Evolutionary conservation across 2,329 filamentous ascomycete genomes (phyloP), one percentile per base, ranked within the genome.

Genomic region (Chlorencoelia australis): DNA sequence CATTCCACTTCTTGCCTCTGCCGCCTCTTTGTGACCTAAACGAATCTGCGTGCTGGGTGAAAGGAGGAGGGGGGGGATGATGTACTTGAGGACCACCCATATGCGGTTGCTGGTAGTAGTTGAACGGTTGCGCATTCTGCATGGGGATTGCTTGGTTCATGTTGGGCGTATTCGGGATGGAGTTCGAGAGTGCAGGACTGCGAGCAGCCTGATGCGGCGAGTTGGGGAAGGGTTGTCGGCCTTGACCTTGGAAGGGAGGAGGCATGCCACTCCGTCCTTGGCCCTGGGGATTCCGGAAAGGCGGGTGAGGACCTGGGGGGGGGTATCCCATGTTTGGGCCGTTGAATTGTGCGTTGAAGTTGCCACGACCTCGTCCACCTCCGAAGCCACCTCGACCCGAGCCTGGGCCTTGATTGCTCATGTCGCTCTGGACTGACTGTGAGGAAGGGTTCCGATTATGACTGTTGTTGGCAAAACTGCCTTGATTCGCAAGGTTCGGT

Each of bases 391-490:
- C 70, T 45, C 75, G 70, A 25, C 54, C 52, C 15, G 60, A 42
- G 60, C 65, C 57, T 66, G 61, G 52, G 61, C 64, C 46, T 55
- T 74, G 72, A 56, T 71, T 76, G 58, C 69, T 73, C 60, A 79
- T 73, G 46, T 88, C 82, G 57, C 75, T 76, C 59, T 89, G 82
- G 46, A 77, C 71, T 15, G 85, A 93, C 55, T 91, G 86, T 24
- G 81, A 81, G 19, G 89, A 95, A 58, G 89, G 82, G 50, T 86
- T 81, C 53, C 89, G 82, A 51, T 85, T 73, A 61, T 96, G 88
- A 37, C 74, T 64, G 42, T 70, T 72, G 50, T 77, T 67, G 42
- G 71, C 67, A 46, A 72, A 67, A 42, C 72, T 71, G 48, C 73
- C 72, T 49, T 79, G 73, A 42, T 75, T 70, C 48, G 75, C 67